Evolutionary conservation across 129 eudicot species (phyloP).

Genomic region (Flaveria bidentis): DNA sequence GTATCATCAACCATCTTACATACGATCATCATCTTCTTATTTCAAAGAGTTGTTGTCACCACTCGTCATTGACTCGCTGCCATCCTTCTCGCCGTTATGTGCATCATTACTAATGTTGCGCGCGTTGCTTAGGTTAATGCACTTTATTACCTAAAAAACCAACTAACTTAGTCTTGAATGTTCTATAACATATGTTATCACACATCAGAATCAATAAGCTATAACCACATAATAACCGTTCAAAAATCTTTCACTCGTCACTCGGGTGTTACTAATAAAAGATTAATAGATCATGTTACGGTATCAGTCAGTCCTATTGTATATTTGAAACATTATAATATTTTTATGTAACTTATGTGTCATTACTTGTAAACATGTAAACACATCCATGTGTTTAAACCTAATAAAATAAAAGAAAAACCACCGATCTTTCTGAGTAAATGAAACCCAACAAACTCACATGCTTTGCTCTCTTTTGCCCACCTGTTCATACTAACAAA

Average conservation of each 20-base stretch:
- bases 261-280: neutral
- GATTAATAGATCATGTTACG: too few species aligned
- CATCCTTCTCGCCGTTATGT: neutral
- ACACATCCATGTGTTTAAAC: neutral
- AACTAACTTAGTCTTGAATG: neutral
- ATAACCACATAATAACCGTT: neutral
- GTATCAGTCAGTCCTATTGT: too few species aligned
- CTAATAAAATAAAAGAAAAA: neutral
- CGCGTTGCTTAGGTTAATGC: too few species aligned
- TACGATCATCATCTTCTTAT: too few species aligned
- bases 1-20: neutral
- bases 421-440: constrained; percentile 28
- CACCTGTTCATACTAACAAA: constrained; percentile 30
- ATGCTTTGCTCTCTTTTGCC: constrained; percentile 29
- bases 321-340: too few species aligned
- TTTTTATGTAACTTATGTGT: neutral
- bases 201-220: neutral
- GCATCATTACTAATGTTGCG: too few species aligned
- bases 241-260: neutral
- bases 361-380: neutral
- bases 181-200: neutral
- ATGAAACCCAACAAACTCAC: constrained; percentile 34
- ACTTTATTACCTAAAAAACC: neutral
- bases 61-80: neutral
- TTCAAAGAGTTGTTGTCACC: neutral